Evolutionary conservation across 768 basidiomycete genomes (phyloP).

Genomic region (Russula brevipes): DNA sequence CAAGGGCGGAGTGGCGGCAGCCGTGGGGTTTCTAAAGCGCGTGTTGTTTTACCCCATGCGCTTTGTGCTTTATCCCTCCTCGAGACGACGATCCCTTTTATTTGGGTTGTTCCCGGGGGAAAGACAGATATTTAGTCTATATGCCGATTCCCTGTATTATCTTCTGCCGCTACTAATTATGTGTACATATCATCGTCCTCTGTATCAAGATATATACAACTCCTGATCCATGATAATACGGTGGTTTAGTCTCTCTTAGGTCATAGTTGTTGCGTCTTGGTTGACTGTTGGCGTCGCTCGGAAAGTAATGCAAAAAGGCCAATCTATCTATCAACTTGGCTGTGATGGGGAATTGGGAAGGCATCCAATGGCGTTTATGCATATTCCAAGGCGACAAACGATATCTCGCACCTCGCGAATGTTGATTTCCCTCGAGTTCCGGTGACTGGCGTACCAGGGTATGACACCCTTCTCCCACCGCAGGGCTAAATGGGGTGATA

Average conservation of each 20-base stretch:
- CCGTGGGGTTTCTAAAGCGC: background rate
- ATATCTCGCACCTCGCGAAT: no score
- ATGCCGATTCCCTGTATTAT: conserved; percentile 1
- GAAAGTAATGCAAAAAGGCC: no score
- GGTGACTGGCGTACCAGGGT: no score
- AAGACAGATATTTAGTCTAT: background rate
- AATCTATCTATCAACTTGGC: no score
- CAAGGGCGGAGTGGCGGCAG: no score
- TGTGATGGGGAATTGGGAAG: no score
- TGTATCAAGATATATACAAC: background rate
- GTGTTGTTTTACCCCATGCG: background rate
- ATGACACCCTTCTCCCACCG: no score
- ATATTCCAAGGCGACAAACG: no score
- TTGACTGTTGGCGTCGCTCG: no score
- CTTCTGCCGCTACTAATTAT: background rate
- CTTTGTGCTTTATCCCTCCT: background rate
- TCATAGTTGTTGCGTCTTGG: background rate
- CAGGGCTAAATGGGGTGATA: conserved; percentile 4
- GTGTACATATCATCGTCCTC: background rate
- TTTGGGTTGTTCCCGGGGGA: conserved; percentile 13
- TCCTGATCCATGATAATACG: background rate
- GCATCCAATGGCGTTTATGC: no score
- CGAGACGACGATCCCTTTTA: background rate
- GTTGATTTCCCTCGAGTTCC: no score
- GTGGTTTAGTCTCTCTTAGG: background rate